phyloP scores from a whole-genome alignment of 192 early-diverging fungal species.

The Podila epigama region DNA sequence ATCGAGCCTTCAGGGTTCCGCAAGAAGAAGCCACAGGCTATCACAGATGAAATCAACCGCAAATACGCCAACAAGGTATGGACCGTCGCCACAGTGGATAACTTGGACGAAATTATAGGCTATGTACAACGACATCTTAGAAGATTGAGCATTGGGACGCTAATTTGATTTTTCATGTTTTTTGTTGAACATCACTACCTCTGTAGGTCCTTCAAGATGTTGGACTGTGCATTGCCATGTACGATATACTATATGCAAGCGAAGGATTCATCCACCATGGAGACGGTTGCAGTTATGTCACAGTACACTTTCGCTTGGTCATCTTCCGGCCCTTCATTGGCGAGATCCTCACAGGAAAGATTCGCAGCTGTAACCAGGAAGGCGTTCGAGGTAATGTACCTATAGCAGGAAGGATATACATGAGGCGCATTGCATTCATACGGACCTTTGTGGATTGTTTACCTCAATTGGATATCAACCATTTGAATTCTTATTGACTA shows the following conservation, averaged over 20 bases:
- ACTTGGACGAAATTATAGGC: too few relatives aligned
- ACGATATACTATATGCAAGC: conserved; percentile 82
- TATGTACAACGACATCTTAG: not conserved
- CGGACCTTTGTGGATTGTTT: too few relatives aligned
- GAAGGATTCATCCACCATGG: conserved; percentile 88
- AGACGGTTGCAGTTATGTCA: conserved; percentile 81
- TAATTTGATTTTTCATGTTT: too few relatives aligned
- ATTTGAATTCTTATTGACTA: not conserved
- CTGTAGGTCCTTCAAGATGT: conserved; percentile 85
- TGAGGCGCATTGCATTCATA: too few relatives aligned
- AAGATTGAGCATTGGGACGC: not conserved
- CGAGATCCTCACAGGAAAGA: conserved; percentile 83
- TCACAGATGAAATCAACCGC: conserved; percentile 87
- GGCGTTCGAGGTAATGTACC: conserved; percentile 71
- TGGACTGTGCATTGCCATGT: conserved; percentile 87
- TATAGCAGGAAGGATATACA: not conserved
- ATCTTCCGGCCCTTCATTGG: conserved; percentile 93
- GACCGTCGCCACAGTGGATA: not conserved
- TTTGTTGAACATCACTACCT: too few relatives aligned
- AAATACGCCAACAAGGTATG: conserved; percentile 94
- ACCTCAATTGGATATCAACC: too few relatives aligned
- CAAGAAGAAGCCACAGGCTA: conserved; percentile 77
- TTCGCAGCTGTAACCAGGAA: conserved; percentile 70
- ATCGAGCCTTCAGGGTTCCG: conserved; percentile 81
- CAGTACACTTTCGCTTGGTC: conserved; percentile 85